Evolutionary conservation across 495 filamentous ascomycete species (phyloP), one percentile per base, ranked within the genome.

Genomic region (Penicillium goetzii): DNA sequence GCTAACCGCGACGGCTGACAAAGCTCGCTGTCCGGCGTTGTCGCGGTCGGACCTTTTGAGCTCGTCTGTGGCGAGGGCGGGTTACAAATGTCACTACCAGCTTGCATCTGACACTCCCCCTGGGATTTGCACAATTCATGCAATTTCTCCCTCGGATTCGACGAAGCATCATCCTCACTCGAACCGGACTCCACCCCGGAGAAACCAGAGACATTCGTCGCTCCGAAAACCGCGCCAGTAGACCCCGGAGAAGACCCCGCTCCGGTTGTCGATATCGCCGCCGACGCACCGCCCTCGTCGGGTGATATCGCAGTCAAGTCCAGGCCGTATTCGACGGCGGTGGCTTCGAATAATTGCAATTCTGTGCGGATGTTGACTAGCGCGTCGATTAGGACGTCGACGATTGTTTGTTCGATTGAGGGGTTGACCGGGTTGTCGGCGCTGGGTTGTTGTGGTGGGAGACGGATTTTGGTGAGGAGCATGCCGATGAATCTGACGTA

Each of bases 401-500:
- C 76, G 30, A 86, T 80, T 63, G 80, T 76, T 21, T 83, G 81
- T 59, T 78, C 75, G n/a, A 68, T 51, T 8, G 62, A 59, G 0
- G 52, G 53, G 66, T 58, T 21, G 1, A 5, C 61, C 68, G 64
- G 60, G 62, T 67, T 55, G 17, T 40, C 33, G 38, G 50, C 38
- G 56, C 58, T 32, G 62, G 33, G 68, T 82, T 79, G 19, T 75
- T 75, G 63, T 12, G 70, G 60, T 0, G 89, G 86, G 0, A 91
- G 77, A 17, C 83, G 80, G 55, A 90, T 78, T 54, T 88, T 87
- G 2, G 85, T 75, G 34, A 93, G 84, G 19, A 92, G 69, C n/a
- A 78, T 76, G 19, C 88, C 89, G 34, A 88, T 85, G 68, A 90
- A 90, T 40, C 86, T 80, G 71, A 91, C 79, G 71, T 90, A 91